These are phyloP conservation scores for Berberis thunbergii DNA, from an alignment of 164 flowering plant genomes.

Conservation along the genomic window DNA sequence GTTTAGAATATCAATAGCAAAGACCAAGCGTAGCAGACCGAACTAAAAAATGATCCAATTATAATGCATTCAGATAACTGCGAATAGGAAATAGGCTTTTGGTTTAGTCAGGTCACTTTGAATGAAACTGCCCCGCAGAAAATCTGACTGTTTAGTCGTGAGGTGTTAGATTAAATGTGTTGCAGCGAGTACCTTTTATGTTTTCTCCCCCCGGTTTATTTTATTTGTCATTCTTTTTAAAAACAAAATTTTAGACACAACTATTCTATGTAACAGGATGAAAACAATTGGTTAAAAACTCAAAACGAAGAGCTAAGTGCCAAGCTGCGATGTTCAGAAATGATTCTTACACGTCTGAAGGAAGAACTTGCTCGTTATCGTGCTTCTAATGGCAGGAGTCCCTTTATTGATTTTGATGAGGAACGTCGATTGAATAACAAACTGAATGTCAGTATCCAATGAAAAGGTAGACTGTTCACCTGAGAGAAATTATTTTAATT, in stretches of 20 bases:
- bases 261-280: slow-evolving; percentile 51
- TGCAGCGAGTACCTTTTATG: background rate
- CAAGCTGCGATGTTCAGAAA: slow-evolving; percentile 50
- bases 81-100: too few relatives aligned
- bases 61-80: too few relatives aligned
- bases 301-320: slow-evolving; percentile 66
- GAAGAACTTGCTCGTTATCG: slow-evolving; percentile 68
- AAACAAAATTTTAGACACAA: background rate
- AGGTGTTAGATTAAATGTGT: too few relatives aligned
- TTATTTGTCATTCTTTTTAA: background rate
- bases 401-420: slow-evolving; percentile 47
- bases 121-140: too few relatives aligned
- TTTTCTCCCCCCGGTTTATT: background rate
- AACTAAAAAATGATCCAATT: too few relatives aligned
- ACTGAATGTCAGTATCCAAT: slow-evolving; percentile 48
- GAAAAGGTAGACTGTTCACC: background rate
- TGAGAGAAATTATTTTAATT: background rate
- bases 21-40: too few relatives aligned
- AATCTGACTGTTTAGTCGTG: too few relatives aligned
- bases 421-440: slow-evolving; percentile 42
- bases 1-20: too few relatives aligned
- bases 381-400: slow-evolving; percentile 41
- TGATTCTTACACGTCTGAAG: slow-evolving; percentile 48
- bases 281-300: slow-evolving; percentile 58
- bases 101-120: too few relatives aligned